Conservation (phyloP, 352 stramenopile species). For the Pythium dissimile region DNA sequence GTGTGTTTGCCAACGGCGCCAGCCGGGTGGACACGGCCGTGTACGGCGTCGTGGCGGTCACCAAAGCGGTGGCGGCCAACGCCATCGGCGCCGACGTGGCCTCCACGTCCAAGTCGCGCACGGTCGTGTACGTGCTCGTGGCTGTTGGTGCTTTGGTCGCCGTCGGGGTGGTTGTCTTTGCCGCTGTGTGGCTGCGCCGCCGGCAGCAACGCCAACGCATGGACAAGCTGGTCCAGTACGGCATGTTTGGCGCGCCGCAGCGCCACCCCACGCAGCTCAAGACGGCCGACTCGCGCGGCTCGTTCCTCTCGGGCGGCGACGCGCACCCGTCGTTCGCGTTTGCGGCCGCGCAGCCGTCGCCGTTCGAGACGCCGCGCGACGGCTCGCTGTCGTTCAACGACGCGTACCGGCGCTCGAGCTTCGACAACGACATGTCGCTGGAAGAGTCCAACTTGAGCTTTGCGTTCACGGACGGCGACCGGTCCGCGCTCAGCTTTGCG, state of each 20-base stretch:
- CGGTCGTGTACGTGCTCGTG: constrained; percentile 33
- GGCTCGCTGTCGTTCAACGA: constrained; percentile 26
- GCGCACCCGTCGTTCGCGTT: constrained; percentile 12
- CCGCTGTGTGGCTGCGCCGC: constrained; percentile 13
- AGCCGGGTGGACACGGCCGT: constrained; percentile 40
- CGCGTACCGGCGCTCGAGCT: constrained; percentile 17
- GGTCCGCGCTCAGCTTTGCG: constrained; percentile 4
- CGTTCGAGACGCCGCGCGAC: background rate
- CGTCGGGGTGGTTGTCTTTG: constrained; percentile 30
- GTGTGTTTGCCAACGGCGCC: constrained; percentile 40
- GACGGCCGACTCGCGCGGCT: constrained; percentile 2
- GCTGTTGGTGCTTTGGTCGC: constrained; percentile 25
- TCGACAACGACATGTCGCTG: constrained; percentile 21
- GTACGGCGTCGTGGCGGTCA: constrained; percentile 34
- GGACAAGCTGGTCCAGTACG: constrained; percentile 18
- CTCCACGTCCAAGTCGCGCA: constrained; percentile 19
- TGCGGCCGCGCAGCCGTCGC: constrained; percentile 8
- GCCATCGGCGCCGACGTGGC: background rate
- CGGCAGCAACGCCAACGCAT: constrained; percentile 12
- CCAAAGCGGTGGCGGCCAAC: constrained; percentile 12
- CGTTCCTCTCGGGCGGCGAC: background rate
- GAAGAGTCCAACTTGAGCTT: constrained; percentile 22
- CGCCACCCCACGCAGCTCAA: background rate
- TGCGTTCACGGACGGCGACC: constrained; percentile 8
- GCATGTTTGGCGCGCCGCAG: constrained; percentile 3